phyloP scores from a whole-genome alignment of 495 filamentous ascomycete species.

The Penicillium waksmanii region DNA sequence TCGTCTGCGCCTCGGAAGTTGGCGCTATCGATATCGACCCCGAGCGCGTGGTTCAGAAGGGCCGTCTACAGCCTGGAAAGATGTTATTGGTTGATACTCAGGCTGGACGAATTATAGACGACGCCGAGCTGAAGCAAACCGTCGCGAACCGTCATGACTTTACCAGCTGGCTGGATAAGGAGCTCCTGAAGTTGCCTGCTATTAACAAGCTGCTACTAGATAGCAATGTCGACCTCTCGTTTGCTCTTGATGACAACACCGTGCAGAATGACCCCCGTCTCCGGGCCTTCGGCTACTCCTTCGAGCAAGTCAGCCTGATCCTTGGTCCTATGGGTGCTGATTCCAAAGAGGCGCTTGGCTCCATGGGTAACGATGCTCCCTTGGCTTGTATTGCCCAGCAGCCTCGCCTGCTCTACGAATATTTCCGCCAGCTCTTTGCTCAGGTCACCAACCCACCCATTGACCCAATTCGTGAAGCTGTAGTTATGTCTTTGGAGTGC shows the following conservation, averaged over 20 bases:
- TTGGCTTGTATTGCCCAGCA: slow-evolving; percentile 88
- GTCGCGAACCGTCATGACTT: slow-evolving; percentile 88
- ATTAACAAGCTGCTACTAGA: slow-evolving; percentile 63
- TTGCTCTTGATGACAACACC: slow-evolving; percentile 68
- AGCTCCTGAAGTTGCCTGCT: slow-evolving; percentile 82
- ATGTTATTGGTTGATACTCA: slow-evolving; percentile 98
- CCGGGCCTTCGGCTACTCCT: slow-evolving; percentile 91
- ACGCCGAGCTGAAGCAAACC: slow-evolving; percentile 88
- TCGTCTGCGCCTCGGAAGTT: slow-evolving; percentile 98
- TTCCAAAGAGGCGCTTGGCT: slow-evolving; percentile 98
- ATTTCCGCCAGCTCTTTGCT: slow-evolving; percentile 98
- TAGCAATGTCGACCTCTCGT: slow-evolving; percentile 63
- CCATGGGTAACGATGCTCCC: slow-evolving; percentile 98
- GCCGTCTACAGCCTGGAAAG: slow-evolving; percentile 90
- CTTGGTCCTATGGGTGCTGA: slow-evolving; percentile 97
- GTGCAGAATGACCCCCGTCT: slow-evolving; percentile 86
- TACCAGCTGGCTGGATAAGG: slow-evolving; percentile 82
- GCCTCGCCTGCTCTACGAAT: slow-evolving; percentile 92
- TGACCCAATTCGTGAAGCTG: slow-evolving; percentile 96
- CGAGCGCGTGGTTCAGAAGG: slow-evolving; percentile 91
- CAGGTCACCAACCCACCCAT: slow-evolving; percentile 99
- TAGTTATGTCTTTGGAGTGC: slow-evolving; percentile 98
- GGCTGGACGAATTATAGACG: slow-evolving; percentile 94
- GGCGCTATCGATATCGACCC: slow-evolving; percentile 92
- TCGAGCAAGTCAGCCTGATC: slow-evolving; percentile 93